phyloP scores from a whole-genome alignment of 2,329 filamentous ascomycete genomes.

The Ascochyta pisi region DNA sequence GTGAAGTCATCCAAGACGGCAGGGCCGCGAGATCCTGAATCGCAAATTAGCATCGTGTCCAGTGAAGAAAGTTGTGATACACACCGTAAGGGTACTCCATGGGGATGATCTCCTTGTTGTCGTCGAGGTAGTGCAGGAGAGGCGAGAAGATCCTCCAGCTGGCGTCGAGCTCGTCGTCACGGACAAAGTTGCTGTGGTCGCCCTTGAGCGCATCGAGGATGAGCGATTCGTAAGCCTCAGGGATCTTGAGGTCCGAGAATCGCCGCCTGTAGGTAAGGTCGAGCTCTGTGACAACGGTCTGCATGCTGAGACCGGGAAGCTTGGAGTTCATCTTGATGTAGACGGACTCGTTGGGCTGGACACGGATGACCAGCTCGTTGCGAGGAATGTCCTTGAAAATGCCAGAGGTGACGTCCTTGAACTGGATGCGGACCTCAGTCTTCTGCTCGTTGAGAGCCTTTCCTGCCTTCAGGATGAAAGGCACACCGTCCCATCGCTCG shows the following conservation, averaged over 20 bases:
- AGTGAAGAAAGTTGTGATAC: constrained; percentile 36
- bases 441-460: constrained; percentile 99
- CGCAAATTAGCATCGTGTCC: background rate
- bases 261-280: constrained; percentile 97
- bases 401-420: constrained; percentile 98
- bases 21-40: constrained; percentile 88
- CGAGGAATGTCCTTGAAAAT: constrained; percentile 99
- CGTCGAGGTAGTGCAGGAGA: constrained; percentile 95
- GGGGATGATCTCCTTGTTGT: constrained; percentile 98
- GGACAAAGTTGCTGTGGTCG: constrained; percentile 93
- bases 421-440: constrained; percentile 98
- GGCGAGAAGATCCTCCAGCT: constrained; percentile 99
- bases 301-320: constrained; percentile 97
- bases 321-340: constrained; percentile 99
- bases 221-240: constrained; percentile 97
- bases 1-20: constrained; percentile 98
- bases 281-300: constrained; percentile 97
- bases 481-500: constrained; percentile 98
- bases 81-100: constrained; percentile 99
- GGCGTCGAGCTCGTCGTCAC: constrained; percentile 79
- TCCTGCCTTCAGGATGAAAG: constrained; percentile 98
- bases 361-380: constrained; percentile 98
- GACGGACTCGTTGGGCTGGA: constrained; percentile 98
- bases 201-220: constrained; percentile 98
- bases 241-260: constrained; percentile 99